Evolutionary conservation across 2,329 filamentous ascomycete species (phyloP).

Genomic region (Neopestalotiopsis rosae): DNA sequence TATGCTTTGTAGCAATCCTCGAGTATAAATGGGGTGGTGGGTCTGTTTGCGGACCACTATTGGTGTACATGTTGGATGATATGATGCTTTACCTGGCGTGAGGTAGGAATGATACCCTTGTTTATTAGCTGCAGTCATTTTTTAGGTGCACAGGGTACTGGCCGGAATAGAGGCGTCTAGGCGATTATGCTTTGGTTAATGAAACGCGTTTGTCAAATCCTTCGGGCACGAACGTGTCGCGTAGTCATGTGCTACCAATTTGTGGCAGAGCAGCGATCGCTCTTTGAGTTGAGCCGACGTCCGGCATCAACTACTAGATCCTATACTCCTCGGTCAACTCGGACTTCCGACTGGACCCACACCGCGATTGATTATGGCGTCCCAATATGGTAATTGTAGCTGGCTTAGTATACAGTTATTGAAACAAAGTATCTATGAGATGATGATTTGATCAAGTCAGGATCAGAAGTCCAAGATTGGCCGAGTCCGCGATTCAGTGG

Average conservation of each 20-base stretch:
- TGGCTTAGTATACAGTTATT: background rate
- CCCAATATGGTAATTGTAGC: background rate
- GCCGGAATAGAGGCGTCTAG: slow-evolving; percentile 1
- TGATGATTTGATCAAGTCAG: background rate
- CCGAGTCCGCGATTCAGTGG: background rate
- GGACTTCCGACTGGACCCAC: background rate
- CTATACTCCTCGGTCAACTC: background rate
- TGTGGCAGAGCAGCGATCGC: background rate
- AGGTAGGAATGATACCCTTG: slow-evolving; percentile 16
- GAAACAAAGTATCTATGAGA: background rate
- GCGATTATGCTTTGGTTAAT: background rate
- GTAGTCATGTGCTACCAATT: background rate
- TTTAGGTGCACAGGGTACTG: background rate
- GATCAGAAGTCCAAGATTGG: background rate
- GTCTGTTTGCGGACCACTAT: background rate
- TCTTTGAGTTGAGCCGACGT: background rate
- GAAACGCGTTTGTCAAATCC: background rate
- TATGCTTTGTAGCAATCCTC: background rate
- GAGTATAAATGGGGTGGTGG: background rate
- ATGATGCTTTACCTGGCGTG: slow-evolving; percentile 8
- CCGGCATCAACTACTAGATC: background rate
- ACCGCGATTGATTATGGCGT: background rate
- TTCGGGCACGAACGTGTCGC: background rate
- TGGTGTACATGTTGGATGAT: background rate
- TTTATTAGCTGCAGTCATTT: slow-evolving; percentile 5